phyloP scores from a whole-genome alignment of 2,329 filamentous ascomycete species.

The Epichloe hybrida region DNA sequence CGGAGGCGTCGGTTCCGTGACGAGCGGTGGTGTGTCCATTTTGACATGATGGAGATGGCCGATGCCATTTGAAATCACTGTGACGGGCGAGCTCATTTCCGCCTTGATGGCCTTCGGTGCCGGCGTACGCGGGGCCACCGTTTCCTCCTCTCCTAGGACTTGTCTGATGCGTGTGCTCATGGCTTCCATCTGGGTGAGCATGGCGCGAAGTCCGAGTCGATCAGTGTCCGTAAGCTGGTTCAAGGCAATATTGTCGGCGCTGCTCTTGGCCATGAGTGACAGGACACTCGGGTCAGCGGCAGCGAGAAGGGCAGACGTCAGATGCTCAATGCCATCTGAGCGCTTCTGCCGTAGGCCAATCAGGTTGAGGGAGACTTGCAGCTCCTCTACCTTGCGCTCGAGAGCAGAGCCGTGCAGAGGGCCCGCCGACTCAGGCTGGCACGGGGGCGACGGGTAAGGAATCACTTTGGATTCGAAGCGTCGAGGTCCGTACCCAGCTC shows the following conservation, averaged over 20 bases:
- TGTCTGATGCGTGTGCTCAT: constrained; percentile 29
- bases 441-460: constrained; percentile 14
- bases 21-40: constrained; percentile 14
- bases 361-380: constrained; percentile 54
- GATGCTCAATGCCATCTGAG: constrained; percentile 35
- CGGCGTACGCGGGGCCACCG: constrained; percentile 5
- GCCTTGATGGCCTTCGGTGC: constrained; percentile 10
- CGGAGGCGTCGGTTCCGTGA: constrained; percentile 27
- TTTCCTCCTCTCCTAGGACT: constrained; percentile 20
- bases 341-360: constrained; percentile 39
- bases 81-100: constrained; percentile 14
- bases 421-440: constrained; percentile 7
- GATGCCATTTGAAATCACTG: constrained; percentile 9
- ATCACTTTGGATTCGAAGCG: constrained; percentile 18
- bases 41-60: constrained; percentile 15
- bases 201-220: constrained; percentile 30
- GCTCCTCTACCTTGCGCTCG: constrained; percentile 40
- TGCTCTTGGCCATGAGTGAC: constrained; percentile 34
- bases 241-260: constrained; percentile 27
- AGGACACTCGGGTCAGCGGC: constrained; percentile 32
- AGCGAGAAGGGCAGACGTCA: constrained; percentile 45
- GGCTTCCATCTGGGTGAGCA: constrained; percentile 33
- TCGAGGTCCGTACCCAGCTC: constrained; percentile 23
- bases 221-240: constrained; percentile 29
- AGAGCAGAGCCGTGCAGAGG: constrained; percentile 22